Conservation (phyloP, 345 rosid genomes). For the Moricandia moricandioides region DNA sequence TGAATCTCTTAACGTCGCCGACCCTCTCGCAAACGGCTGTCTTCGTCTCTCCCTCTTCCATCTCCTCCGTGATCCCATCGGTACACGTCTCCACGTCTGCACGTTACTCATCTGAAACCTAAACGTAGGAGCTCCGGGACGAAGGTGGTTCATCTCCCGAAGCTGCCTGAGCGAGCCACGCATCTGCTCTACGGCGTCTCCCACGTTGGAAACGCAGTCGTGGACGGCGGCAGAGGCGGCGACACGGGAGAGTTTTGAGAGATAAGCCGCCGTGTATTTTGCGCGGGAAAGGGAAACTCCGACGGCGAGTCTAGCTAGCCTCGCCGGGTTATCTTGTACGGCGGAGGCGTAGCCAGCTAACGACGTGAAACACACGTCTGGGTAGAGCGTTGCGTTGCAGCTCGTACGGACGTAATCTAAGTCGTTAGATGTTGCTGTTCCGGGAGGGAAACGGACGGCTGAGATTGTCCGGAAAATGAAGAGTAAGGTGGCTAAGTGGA, state of each 20-base stretch:
- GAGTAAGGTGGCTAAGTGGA: slow-evolving; percentile 36
- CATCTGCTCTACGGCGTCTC: slow-evolving; percentile 83
- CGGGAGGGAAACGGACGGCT: slow-evolving; percentile 20
- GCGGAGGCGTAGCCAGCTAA: slow-evolving; percentile 57
- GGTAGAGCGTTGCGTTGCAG: slow-evolving; percentile 79
- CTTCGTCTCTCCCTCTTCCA: slow-evolving; percentile 51
- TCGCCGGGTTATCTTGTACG: slow-evolving; percentile 50
- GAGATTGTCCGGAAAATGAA: slow-evolving; percentile 30
- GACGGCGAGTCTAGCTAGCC: slow-evolving; percentile 66
- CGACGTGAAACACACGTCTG: slow-evolving; percentile 68
- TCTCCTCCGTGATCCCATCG: slow-evolving; percentile 67
- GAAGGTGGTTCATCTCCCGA: slow-evolving; percentile 43
- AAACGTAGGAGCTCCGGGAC: slow-evolving; percentile 44
- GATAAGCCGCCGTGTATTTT: slow-evolving; percentile 44
- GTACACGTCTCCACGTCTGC: slow-evolving; percentile 86
- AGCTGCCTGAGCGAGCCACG: slow-evolving; percentile 70
- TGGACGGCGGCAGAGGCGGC: slow-evolving; percentile 61
- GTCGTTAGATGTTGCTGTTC: slow-evolving; percentile 30
- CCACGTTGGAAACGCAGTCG: slow-evolving; percentile 81
- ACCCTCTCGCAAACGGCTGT: slow-evolving; percentile 44
- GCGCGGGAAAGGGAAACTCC: slow-evolving; percentile 55
- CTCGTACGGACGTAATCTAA: slow-evolving; percentile 68
- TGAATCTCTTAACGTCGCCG: slow-evolving; percentile 54
- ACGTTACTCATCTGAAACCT: slow-evolving; percentile 81
- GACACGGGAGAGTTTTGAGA: slow-evolving; percentile 60